These are phyloP conservation scores for Cutaneotrichosporon dermatis DNA, from an alignment of 1,284 basidiomycete genomes.

Conservation along the genomic window DNA sequence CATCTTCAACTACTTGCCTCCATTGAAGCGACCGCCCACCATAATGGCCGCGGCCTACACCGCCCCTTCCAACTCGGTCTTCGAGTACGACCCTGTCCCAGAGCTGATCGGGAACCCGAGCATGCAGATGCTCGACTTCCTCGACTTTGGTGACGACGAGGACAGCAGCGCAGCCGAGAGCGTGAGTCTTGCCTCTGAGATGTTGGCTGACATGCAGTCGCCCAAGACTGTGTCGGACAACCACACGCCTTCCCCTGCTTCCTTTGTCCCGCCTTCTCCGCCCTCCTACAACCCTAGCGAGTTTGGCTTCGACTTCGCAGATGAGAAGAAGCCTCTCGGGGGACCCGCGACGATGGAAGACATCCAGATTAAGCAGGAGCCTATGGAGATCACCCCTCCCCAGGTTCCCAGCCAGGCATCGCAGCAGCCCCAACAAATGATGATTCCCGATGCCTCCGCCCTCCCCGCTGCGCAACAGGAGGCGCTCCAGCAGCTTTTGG, in stretches of 20 bases:
- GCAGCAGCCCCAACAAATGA: constrained; percentile 2
- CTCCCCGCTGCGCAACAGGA: constrained; percentile 40
- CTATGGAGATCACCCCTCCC: constrained; percentile 25
- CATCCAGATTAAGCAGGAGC: constrained; percentile 39
- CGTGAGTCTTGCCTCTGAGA: constrained; percentile 26
- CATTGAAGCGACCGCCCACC: too few relatives aligned
- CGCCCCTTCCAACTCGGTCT: constrained; percentile 3
- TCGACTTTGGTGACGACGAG: constrained; percentile 41
- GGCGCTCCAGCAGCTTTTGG: constrained; percentile 38
- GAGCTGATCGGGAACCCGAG: constrained; percentile 37
- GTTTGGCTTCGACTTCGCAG: constrained; percentile 29
- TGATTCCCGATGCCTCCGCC: constrained; percentile 5
- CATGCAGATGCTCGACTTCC: constrained; percentile 40
- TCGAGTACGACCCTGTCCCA: constrained; percentile 28
- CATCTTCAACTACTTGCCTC: too few relatives aligned
- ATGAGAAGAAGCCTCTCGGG: constrained; percentile 22
- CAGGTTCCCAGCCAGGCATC: not conserved
- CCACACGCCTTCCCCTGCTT: constrained; percentile 40
- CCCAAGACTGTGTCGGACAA: constrained; percentile 41
- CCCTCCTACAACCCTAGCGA: constrained; percentile 25
- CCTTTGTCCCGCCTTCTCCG: constrained; percentile 16
- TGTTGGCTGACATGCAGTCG: constrained; percentile 31
- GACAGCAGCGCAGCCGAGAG: constrained; percentile 12
- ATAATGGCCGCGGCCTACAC: constrained; percentile 10
- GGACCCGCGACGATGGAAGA: constrained; percentile 12